These are phyloP conservation scores for Polytolypa hystricis DNA, from an alignment of 2,329 filamentous ascomycete species.

Conservation along the genomic window DNA sequence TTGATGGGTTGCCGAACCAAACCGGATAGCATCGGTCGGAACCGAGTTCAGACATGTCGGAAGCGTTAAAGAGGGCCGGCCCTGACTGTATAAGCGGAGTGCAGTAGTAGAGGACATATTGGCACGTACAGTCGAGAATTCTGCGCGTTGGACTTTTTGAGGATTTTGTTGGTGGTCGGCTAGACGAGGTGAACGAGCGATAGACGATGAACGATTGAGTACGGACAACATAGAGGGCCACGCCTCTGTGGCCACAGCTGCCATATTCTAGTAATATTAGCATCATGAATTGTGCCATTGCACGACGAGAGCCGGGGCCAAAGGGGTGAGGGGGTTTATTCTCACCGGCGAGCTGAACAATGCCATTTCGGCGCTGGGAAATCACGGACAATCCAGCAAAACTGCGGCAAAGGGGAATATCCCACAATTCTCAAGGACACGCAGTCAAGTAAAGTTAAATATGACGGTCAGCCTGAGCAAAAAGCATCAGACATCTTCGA, in stretches of 20 bases:
- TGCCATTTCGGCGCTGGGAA: conserved; percentile 32
- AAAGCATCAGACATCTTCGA: conserved; percentile 1
- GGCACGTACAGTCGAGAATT: conserved; percentile 16
- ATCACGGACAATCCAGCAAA: neutral
- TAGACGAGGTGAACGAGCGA: conserved; percentile 11
- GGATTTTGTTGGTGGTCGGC: neutral
- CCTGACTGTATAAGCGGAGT: neutral
- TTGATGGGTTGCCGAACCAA: conserved; percentile 5
- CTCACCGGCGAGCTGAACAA: conserved; percentile 40
- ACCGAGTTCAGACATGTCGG: conserved; percentile 20
- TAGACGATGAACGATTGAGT: conserved; percentile 27
- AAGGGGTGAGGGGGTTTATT: neutral
- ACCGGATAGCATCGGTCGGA: conserved; percentile 17
- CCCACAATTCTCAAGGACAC: too few species aligned
- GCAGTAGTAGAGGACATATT: neutral
- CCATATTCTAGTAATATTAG: conserved; percentile 30
- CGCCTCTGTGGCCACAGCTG: conserved; percentile 31
- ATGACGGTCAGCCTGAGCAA: conserved; percentile 1
- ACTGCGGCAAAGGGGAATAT: too few species aligned
- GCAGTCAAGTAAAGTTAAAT: too few species aligned
- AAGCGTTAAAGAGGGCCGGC: conserved; percentile 9
- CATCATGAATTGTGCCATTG: neutral
- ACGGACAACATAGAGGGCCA: conserved; percentile 34
- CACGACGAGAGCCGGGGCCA: neutral
- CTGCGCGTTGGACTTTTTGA: conserved; percentile 1